Evolutionary conservation across 805 yeast species (phyloP), one percentile per base, ranked within the genome.

Genomic region (Ogataea glucozyma): DNA sequence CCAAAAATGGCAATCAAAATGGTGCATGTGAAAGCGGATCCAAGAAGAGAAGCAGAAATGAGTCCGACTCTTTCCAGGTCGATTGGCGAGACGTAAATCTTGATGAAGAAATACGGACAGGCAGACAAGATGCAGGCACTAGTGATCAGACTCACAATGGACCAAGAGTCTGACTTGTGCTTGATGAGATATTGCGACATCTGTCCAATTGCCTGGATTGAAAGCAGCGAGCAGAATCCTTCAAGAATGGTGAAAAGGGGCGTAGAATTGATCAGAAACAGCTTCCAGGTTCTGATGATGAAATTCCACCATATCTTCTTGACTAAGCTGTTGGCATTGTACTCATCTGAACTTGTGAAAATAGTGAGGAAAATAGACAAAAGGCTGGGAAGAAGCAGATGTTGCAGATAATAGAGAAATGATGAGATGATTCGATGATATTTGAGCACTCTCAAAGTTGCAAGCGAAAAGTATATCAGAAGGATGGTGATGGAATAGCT

Each of bases 191-290:
- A 83, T 48, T 77, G 75, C 40, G 86, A 74, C 7, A 87, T 80
- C 55, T 89, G 89, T 7, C 98, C 97, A 31, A 87, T 75, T 11
- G 96, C 87, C 67, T 93, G 99, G 47, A 93, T 88, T n/a, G 88
- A 82, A 43, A 93, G 71, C 19, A 93, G 75, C 1, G 97, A 81
- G 64, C 97, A 95, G 54, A 93, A 83, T 1, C 99, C 99, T 66
- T 93, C 99, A 40, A 90, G 68, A 14, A 89, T 72, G 0, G 97
- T 87, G 64, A 93, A 91, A 34, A 87, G 70, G 1, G 97, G 93
- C 0, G 99, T 93, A 4, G 96, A 79, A 59, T 89, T 86, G 39
- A 80, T 72, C 26, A 93, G 69, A 22, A 85, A 65, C 34, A 75
- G 61, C 47, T 79, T 76, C 98, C 98, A 93, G 10, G 85, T 74